Evolutionary conservation across 2,329 filamentous ascomycete species (phyloP), one percentile per base, ranked within the genome.

Genomic region (Sordariomycetes sp.): DNA sequence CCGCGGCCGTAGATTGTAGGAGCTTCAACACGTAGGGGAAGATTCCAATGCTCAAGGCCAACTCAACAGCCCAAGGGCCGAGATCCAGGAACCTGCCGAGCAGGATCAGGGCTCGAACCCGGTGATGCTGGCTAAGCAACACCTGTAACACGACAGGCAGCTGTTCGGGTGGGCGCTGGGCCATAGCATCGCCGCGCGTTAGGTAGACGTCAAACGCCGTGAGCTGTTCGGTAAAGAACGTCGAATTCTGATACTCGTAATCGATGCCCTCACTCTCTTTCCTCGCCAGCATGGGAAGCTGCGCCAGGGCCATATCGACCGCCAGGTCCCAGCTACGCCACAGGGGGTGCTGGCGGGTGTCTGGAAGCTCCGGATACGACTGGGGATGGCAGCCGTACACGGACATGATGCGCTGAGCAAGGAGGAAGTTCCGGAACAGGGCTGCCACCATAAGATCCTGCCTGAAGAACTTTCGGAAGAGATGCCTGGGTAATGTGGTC

Each of bases 391-490:
- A 99, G 63, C 95, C 90, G 67, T 97, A 96, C 1, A 91, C 89
- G 59, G 88, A 85, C 94, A 99, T 97, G 64, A 99, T 87, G 62
- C 94, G 83, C 69, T 99, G 94, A 2, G 90, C 90, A 2, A 99
- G 80, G 1, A 99, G 79, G 66, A 97, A 97, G 68, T 99, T 99
- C 56, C 94, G 84, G 70, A 97, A 99, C 8, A 99, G 75, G 1
- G 94, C 94, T 13, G 94, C 94, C n/a, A 99, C 94, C 91, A 99
- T 97, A 13, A 99, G 78, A 69, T 99, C 94, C 69, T 99, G 94
- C 50, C 94, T 78, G 70, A 99, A 99, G 60, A 97, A 89, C 70
- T 96, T 96, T 70, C 95, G 91, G 72, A 99, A 99, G 12, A 96
- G 75, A 22, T 90, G 83, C 52, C 92, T 86, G 2, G 91, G 89